A percentile compares a stretch with the other conserved stretches of the same genome.
phyloP scores from a whole-genome alignment of 495 filamentous ascomycete species.

The Massariosphaeria phaeospora region DNA sequence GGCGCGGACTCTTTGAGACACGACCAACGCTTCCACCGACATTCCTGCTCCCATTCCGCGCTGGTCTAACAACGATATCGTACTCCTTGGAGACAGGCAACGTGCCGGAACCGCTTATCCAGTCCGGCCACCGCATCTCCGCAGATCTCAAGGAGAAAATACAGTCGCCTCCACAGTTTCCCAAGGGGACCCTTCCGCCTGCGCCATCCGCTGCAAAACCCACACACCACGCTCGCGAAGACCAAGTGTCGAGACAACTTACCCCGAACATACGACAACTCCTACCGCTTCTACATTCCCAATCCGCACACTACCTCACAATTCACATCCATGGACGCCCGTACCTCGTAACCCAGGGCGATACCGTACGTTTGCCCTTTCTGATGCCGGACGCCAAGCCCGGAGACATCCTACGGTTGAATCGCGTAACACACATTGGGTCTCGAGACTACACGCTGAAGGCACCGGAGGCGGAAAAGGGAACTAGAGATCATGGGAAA shows the following conservation, averaged over 20 bases:
- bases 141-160: constrained; percentile 7
- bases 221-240: constrained; percentile 32
- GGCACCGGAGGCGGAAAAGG: constrained; percentile 45
- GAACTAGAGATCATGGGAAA: constrained; percentile 41
- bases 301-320: constrained; percentile 79
- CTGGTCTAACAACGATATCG: constrained; percentile 39
- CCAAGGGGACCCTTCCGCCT: constrained; percentile 35
- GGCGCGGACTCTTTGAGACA: constrained; percentile 33
- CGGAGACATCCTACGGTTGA: constrained; percentile 80
- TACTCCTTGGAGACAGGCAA: constrained; percentile 33
- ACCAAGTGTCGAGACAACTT: constrained; percentile 44
- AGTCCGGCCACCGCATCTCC: constrained; percentile 27
- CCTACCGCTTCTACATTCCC: constrained; percentile 71
- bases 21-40: constrained; percentile 36
- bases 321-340: constrained; percentile 80
- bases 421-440: constrained; percentile 72
- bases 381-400: constrained; percentile 75
- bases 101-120: constrained; percentile 35
- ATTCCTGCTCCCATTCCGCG: constrained; percentile 40
- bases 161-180: not conserved
- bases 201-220: constrained; percentile 28
- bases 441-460: constrained; percentile 87
- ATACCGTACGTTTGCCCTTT: constrained; percentile 90
- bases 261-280: constrained; percentile 57
- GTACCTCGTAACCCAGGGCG: constrained; percentile 85